Conservation (phyloP, 1,284 basidiomycete species). For the Irpex rosettiformis region DNA sequence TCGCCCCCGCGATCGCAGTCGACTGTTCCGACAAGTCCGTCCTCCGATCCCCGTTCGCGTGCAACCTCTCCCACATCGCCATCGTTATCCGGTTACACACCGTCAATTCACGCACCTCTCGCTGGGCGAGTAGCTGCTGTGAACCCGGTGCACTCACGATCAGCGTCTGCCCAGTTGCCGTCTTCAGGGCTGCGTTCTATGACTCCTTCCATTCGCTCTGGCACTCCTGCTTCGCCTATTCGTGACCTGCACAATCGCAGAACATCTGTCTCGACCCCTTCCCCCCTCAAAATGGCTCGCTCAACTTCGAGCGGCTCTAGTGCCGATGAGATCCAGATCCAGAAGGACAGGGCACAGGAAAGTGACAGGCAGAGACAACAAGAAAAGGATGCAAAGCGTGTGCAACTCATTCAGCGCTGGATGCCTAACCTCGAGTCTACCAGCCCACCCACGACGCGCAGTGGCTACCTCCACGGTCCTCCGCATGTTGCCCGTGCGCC, state of each 20-base stretch:
- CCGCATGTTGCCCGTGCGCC: slow-evolving; percentile 3
- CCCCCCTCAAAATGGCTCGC: slow-evolving; percentile 30
- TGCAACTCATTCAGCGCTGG: slow-evolving; percentile 32
- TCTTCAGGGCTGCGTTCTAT: slow-evolving; percentile 19
- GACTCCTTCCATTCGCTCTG: slow-evolving; percentile 22
- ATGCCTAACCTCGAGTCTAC: slow-evolving; percentile 26
- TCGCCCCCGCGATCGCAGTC: slow-evolving; percentile 28
- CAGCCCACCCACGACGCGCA: slow-evolving; percentile 21
- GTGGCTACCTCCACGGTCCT: slow-evolving; percentile 18
- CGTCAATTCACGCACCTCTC: slow-evolving; percentile 25
- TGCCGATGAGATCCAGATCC: slow-evolving; percentile 26
- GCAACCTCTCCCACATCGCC: slow-evolving; percentile 31
- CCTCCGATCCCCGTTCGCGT: slow-evolving; percentile 23
- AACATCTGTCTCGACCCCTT: slow-evolving; percentile 27
- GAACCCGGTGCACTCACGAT: slow-evolving; percentile 17
- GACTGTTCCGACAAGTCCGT: slow-evolving; percentile 10
- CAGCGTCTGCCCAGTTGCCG: slow-evolving; percentile 24
- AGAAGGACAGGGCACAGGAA: slow-evolving; percentile 24
- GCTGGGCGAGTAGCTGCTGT: slow-evolving; percentile 13
- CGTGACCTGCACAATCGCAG: slow-evolving; percentile 20
- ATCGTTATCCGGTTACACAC: slow-evolving; percentile 21
- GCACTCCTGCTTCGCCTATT: slow-evolving; percentile 20
- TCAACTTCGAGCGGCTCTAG: slow-evolving; percentile 26
- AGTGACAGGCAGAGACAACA: slow-evolving; percentile 17
- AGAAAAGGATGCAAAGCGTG: slow-evolving; percentile 26